Conservation (phyloP, 1,284 basidiomycete genomes). For the Moesziomyces parantarcticus region DNA sequence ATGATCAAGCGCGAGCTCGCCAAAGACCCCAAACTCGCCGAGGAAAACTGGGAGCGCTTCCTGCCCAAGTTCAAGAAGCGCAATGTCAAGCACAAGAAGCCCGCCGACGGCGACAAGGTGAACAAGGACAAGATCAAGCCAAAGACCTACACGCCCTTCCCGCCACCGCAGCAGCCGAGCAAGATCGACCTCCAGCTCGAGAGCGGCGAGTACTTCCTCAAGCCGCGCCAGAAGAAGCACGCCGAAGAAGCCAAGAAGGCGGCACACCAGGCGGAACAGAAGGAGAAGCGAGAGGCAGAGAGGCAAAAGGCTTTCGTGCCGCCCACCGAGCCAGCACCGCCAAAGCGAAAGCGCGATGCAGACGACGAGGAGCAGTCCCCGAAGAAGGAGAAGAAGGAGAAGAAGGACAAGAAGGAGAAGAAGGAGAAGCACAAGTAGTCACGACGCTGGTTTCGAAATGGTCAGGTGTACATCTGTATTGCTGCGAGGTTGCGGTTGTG, state of each 20-base stretch:
- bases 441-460: too few relatives aligned
- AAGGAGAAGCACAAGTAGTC: constrained; percentile 30
- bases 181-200: constrained; percentile 97
- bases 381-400: constrained; percentile 24
- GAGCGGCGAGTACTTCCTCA: constrained; percentile 78
- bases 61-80: constrained; percentile 94
- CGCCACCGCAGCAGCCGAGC: constrained; percentile 89
- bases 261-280: constrained; percentile 53
- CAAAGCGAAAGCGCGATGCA: too few relatives aligned
- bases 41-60: constrained; percentile 97
- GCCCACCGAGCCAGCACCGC: constrained; percentile 43
- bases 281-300: constrained; percentile 48
- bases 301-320: constrained; percentile 52
- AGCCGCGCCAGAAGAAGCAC: constrained; percentile 77
- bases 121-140: constrained; percentile 72
- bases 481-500: neutral
- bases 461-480: neutral
- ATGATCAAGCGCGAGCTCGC: constrained; percentile 99
- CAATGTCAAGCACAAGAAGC: constrained; percentile 79
- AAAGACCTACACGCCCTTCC: constrained; percentile 99
- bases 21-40: constrained; percentile 94
- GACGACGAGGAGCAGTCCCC: constrained; percentile 3
- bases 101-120: constrained; percentile 67
- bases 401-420: constrained; percentile 15
- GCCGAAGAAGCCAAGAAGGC: constrained; percentile 38